These are phyloP conservation scores for Tulasnella sp. DNA, from an alignment of 768 basidiomycete genomes.

Conservation along the genomic window DNA sequence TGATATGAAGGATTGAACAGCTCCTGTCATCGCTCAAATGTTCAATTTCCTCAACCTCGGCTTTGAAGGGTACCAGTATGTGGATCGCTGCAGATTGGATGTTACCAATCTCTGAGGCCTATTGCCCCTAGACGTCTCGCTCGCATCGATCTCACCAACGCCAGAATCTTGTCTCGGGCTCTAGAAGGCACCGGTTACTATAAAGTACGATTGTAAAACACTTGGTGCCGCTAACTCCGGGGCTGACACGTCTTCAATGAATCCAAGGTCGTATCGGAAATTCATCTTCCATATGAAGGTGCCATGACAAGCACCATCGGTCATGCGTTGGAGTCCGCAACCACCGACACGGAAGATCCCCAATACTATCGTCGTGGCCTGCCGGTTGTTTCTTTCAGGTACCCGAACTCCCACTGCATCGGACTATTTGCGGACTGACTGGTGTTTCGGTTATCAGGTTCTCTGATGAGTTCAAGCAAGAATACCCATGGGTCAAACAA, in stretches of 20 bases:
- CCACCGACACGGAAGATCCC: constrained; percentile 45
- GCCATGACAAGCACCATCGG: constrained; percentile 18
- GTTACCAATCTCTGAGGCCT: constrained; percentile 40
- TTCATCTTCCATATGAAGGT: constrained; percentile 45
- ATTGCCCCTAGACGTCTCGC: constrained; percentile 42
- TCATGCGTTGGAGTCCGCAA: constrained; percentile 42
- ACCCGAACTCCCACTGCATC: no score
- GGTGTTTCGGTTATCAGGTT: constrained; percentile 37
- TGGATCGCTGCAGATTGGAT: not conserved
- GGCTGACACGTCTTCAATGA: no score
- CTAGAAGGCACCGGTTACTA: constrained; percentile 56
- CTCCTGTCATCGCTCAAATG: constrained; percentile 28
- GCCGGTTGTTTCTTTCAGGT: constrained; percentile 53
- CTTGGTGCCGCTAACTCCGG: no score
- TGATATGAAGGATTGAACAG: constrained; percentile 29
- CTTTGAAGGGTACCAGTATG: constrained; percentile 42
- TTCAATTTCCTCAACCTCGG: constrained; percentile 63
- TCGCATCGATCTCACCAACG: constrained; percentile 54
- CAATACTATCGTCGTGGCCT: constrained; percentile 50
- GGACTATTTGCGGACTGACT: not conserved
- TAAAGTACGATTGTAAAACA: constrained; percentile 37
- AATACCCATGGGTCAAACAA: constrained; percentile 58
- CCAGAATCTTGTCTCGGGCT: constrained; percentile 61
- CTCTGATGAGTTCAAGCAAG: constrained; percentile 50
- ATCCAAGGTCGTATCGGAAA: constrained; percentile 45